Conservation (phyloP, 768 basidiomycete genomes). For the Lactarius pseudohatsudake region DNA sequence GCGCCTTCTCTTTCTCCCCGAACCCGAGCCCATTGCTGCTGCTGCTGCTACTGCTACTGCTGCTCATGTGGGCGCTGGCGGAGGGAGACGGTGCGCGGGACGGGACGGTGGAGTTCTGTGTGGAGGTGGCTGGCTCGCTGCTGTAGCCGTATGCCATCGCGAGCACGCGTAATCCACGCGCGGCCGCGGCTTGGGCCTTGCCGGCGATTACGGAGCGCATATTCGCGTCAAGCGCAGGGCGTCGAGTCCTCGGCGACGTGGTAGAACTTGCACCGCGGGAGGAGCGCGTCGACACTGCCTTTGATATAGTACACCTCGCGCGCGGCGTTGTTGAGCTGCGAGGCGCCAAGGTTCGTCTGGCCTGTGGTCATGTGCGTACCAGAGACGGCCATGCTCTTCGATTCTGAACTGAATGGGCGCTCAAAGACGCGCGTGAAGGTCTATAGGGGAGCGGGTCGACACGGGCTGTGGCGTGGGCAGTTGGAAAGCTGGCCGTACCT, state of each 20-base stretch:
- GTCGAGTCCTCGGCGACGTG: slow-evolving; percentile 89
- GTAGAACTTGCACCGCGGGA: slow-evolving; percentile 86
- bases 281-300: slow-evolving; percentile 85
- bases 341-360: slow-evolving; percentile 25
- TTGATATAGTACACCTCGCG: slow-evolving; percentile 89
- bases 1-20: slow-evolving; percentile 40
- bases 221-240: slow-evolving; percentile 70
- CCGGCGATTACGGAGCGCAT: slow-evolving; percentile 65
- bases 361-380: slow-evolving; percentile 56
- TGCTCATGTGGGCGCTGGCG: slow-evolving; percentile 33
- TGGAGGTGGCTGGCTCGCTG: slow-evolving; percentile 40
- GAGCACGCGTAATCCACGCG: slow-evolving; percentile 80
- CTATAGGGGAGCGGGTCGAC: slow-evolving; percentile 39
- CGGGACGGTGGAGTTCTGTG: slow-evolving; percentile 25
- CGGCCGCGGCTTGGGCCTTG: slow-evolving; percentile 70
- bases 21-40: neutral
- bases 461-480: neutral
- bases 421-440: slow-evolving; percentile 72
- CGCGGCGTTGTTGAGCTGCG: slow-evolving; percentile 36
- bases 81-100: slow-evolving; percentile 33
- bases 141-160: slow-evolving; percentile 91
- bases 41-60: neutral
- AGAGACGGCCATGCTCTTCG: slow-evolving; percentile 90
- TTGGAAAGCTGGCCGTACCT: slow-evolving; percentile 46
- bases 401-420: slow-evolving; percentile 89